Base-by-base conservation (phyloP, 305 asterid species). In the Fraxinus platypoda region DNA sequence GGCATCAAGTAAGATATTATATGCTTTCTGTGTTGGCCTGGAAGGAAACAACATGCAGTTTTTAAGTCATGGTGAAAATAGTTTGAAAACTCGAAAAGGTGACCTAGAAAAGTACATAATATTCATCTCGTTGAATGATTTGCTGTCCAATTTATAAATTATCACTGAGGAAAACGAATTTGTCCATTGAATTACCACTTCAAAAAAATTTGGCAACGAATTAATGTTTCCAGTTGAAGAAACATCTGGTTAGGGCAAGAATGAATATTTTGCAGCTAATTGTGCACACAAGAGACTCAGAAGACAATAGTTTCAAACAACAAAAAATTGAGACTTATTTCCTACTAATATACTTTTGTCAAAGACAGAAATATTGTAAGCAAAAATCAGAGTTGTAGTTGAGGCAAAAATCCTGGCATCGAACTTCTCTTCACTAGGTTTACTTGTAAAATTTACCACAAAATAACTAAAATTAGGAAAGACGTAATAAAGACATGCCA, bases 1-100 rank as follows among this genome's bases (percentile, higher is more conserved):
- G 74, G 99, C 98, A 87, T 95, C 98, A 35, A 95, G 97, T 93
- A 95, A 89, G 87, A 95, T 94, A 81, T 94, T 95, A 83, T 95
- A 95, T 30, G 98, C 95, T 88, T 95, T 95, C 82, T 87, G 94
- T 3, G 98, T 92, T 28, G 99, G 99, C 93, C 99, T 95, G 91
- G 81, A 82, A 86, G 62, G 46, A 35, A 78, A 76, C 19, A 28
- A 76, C 19, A 28, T 5, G 37, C 37, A 28, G 37, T 64, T 64
- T 64, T 26, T 3, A 25, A 64, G 34, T 64, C 73, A 25, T 9
- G 17, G 33, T 9, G 33, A 64, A 54, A 54, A 54, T n/a, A 6
- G 73, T 64, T 23, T 28, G 74, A 30, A 68, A 68, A 6, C 26
- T 68, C 72, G 52, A 52, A 19, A 73, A 26, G 37, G 80, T 64